phyloP scores from a whole-genome alignment of 2,329 filamentous ascomycete genomes.

The Arthrinium phaeospermum region DNA sequence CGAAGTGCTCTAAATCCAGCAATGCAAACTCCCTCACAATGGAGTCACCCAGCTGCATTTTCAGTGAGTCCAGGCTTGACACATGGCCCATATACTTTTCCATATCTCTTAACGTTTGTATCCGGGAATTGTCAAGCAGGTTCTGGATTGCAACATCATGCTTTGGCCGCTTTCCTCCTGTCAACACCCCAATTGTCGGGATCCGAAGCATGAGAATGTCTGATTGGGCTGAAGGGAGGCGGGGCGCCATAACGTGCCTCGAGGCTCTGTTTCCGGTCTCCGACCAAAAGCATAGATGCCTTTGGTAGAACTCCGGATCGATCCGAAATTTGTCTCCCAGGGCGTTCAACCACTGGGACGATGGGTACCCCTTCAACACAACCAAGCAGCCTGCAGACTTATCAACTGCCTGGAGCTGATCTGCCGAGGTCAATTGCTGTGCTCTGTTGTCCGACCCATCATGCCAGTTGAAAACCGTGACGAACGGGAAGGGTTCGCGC shows the following conservation, averaged over 20 bases:
- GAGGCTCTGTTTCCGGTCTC: background rate
- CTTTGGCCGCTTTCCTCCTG: background rate
- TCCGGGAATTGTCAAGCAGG: background rate
- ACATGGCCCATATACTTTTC: background rate
- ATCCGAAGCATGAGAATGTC: background rate
- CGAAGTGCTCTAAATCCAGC: background rate
- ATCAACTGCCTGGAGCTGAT: background rate
- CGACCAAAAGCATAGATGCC: background rate
- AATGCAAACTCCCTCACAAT: background rate
- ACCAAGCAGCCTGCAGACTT: background rate
- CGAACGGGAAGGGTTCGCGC: background rate
- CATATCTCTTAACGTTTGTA: background rate
- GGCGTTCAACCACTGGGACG: background rate
- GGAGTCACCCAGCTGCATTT: background rate
- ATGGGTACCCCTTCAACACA: background rate
- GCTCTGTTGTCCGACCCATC: background rate
- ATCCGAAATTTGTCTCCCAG: background rate
- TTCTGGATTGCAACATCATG: background rate
- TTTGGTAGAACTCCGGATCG: background rate
- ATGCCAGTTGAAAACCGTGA: background rate
- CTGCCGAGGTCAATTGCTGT: background rate
- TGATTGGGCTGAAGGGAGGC: background rate
- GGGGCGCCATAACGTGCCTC: background rate
- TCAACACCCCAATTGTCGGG: background rate
- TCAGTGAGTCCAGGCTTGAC: background rate